Conservation (phyloP, 2,329 filamentous ascomycete species). For the Rhinocladiella mackenziei region DNA sequence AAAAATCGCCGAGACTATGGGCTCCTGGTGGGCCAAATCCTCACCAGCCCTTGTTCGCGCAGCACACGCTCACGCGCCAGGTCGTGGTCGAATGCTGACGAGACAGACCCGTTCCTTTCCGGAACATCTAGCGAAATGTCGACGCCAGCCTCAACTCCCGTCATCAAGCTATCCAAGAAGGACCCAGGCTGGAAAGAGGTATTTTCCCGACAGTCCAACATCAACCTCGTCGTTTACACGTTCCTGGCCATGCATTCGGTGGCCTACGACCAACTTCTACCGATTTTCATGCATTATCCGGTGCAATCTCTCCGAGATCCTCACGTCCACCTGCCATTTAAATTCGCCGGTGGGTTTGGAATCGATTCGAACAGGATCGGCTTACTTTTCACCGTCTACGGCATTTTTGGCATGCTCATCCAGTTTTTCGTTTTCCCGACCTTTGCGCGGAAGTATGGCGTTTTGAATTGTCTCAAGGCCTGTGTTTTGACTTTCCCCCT, state of each 20-base stretch:
- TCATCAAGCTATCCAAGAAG: conserved; percentile 21
- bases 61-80: conserved; percentile 18
- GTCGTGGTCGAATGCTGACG: conserved; percentile 31
- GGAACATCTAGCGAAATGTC: conserved; percentile 20
- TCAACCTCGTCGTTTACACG: conserved; percentile 74
- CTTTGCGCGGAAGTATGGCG: conserved; percentile 67
- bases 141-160: conserved; percentile 10
- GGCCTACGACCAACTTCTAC: conserved; percentile 80
- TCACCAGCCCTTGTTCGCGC: conserved; percentile 46
- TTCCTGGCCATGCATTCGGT: conserved; percentile 77
- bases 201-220: conserved; percentile 67
- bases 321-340: conserved; percentile 64
- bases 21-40: conserved; percentile 63
- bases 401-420: conserved; percentile 70
- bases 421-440: conserved; percentile 85
- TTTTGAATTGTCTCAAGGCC: conserved; percentile 67
- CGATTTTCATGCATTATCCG: conserved; percentile 82
- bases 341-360: conserved; percentile 79
- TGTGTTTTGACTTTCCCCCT: conserved; percentile 66
- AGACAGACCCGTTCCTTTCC: conserved; percentile 20
- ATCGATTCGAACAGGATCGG: conserved; percentile 71
- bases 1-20: conserved; percentile 70
- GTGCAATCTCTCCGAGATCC: conserved; percentile 52
- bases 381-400: conserved; percentile 78
- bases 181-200: conserved; percentile 57